Base-by-base conservation (phyloP, 169 alveolate genomes). In the Eimeria praecox region DNA sequence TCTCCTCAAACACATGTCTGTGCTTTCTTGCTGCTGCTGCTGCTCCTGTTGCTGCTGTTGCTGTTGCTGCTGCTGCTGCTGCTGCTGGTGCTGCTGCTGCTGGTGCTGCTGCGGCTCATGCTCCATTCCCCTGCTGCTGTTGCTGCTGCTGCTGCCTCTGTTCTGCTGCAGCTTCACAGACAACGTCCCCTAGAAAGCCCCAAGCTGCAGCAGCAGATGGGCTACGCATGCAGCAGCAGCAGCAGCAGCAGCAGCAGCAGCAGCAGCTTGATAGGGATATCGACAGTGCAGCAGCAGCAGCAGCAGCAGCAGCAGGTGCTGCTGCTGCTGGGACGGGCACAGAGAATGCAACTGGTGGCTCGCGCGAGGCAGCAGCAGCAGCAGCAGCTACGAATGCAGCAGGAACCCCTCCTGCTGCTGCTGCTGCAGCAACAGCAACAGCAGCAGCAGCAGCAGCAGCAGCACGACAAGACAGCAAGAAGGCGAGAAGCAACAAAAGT, bases 1-100 rank as follows among this genome's bases (percentile, higher is more conserved):
- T 44, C 49, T 62, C 90, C 16, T 24, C 46, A 20, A 24, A 46
- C 30, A 27, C 49, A 9, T 35, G 46, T 49, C 20, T 46, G 90
- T 52, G 75, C 12, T 14, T 52, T 44, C 52, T 73, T 82, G 90
- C 71, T 82, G 46, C 49, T 46, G 88, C 62, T 78, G 88, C 38
- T 27, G 64, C 88, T 78, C 64, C 35, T 42, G 62, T 62, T 42
- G 73, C 87, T 82, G 90, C 90, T 82, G 90, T 49, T 52, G 30
- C 73, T 82, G 73, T 16, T 82, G 75, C 90, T 82, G 69, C 24
- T 49, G 71, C 49, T n/a, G 30, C 49, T 82, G 52, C 14, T 46
- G 90, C 90, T 82, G 90, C 46, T 30, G 54, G 30, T 46, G 69
- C 71, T 82, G 90, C 71, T 82, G 66, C 89, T 24, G 89, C 66